Base-by-base conservation (phyloP, 768 basidiomycete species). In the Phaeolepiota aurea region DNA sequence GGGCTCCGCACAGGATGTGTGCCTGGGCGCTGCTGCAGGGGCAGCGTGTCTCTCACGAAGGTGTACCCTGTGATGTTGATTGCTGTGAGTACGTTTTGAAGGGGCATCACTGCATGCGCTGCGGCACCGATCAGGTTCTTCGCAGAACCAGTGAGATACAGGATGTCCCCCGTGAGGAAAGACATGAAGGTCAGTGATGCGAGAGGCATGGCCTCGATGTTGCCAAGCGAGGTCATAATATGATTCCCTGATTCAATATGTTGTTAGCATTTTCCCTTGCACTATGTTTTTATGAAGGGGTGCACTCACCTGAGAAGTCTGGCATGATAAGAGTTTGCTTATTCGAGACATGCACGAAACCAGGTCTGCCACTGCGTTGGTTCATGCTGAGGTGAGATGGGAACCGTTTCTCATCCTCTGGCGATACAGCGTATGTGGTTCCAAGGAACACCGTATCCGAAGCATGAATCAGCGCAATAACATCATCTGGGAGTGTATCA, bases 171-270 rank as follows among this genome's bases (percentile, higher is more conserved):
- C 0, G 64, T 67, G 9, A 58, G 56, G 49, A 76, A 82, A 14
- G 65, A 67, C 4, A 75, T 54, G 43, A 82, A 71, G n/a, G 75
- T 74, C 11, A 81, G 59, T 1, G 71, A 72, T 3, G 79, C 79
- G 1, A 74, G 51, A 3, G 74, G 73, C 0, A 74, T 77, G 15
- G 66, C 63, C 44, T 76, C 71, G 20, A 80, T 71, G 44, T 82
- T 79, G 2, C 79, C 79, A 10, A 82, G 56, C 12, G 78, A 77
- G 14, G 74, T 78, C 71, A 82, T 69, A 38, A 78, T 57, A 2
- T 77, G 67, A 49, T 82, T 82, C 1, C 79, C 78, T 78, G n/a
- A 2, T n/a, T n/a, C n/a, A n/a, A n/a, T n/a, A n/a, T n/a, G n/a
- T n/a, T n/a, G n/a, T n/a, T n/a, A n/a, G n/a, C n/a, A n/a, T n/a